Conservation (phyloP, 2,329 filamentous ascomycete genomes). For the Fusarium chlamydosporum region DNA sequence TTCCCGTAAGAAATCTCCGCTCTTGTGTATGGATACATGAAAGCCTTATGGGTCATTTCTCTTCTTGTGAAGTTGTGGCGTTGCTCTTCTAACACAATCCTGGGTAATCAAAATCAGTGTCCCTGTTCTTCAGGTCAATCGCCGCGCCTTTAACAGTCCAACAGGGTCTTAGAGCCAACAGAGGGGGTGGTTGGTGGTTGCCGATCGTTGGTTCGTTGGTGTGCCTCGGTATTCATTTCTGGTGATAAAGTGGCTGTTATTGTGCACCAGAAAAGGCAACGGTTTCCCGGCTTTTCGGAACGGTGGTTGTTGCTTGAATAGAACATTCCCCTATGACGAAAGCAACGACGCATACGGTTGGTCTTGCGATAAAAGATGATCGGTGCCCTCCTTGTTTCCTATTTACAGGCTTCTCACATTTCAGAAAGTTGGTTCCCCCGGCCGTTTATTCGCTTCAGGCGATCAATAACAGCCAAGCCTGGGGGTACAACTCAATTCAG, state of each 20-base stretch:
- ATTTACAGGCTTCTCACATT: too few species aligned
- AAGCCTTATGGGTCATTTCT: not conserved
- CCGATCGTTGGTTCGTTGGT: too few species aligned
- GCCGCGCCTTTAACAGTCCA: not conserved
- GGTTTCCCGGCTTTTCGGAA: conserved; percentile 2
- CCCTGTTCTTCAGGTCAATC: conserved; percentile 1
- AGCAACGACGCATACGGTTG: not conserved
- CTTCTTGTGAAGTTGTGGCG: conserved; percentile 3
- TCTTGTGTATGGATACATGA: too few species aligned
- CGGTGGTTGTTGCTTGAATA: not conserved
- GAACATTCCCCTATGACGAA: not conserved
- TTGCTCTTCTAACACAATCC: not conserved
- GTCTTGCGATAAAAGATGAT: not conserved
- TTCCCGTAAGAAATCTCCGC: conserved; percentile 1
- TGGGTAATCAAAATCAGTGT: not conserved
- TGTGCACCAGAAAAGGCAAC: not conserved
- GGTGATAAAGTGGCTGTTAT: not conserved
- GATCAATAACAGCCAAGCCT: not conserved
- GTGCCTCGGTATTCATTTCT: not conserved
- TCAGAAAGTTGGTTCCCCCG: too few species aligned
- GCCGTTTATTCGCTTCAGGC: too few species aligned
- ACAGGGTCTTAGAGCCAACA: not conserved
- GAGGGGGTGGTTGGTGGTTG: not conserved
- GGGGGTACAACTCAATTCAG: not conserved
- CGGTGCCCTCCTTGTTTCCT: not conserved